Evolutionary conservation across 2,329 filamentous ascomycete genomes (phyloP).

Genomic region (Diplodia scrobiculata): DNA sequence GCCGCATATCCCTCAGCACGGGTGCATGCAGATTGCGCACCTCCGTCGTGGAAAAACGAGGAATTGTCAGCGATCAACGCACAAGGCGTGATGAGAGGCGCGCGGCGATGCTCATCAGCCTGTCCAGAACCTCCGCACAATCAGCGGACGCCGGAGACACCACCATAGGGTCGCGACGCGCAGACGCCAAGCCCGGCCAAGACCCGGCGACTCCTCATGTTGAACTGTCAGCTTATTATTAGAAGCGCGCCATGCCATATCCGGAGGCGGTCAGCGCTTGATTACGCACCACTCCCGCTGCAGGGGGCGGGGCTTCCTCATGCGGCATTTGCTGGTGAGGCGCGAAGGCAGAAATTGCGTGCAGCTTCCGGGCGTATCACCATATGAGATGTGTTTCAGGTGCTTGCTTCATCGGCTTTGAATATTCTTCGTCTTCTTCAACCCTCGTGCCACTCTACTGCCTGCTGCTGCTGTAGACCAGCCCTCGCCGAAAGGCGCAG

Average conservation of each 20-base stretch:
- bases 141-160: not conserved
- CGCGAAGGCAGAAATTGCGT: slow-evolving; percentile 10
- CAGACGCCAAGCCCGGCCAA: slow-evolving; percentile 10
- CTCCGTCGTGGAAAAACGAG: not conserved
- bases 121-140: not conserved
- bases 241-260: not conserved
- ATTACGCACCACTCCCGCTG: slow-evolving; percentile 25
- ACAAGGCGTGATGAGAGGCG: not conserved
- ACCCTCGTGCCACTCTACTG: not conserved
- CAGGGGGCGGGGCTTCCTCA: slow-evolving; percentile 8
- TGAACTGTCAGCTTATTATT: not conserved
- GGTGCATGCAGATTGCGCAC: no score
- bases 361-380: slow-evolving; percentile 1
- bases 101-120: not conserved
- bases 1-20: no score
- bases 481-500: slow-evolving; percentile 1
- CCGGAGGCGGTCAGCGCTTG: slow-evolving; percentile 9
- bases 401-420: slow-evolving; percentile 24
- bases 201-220: slow-evolving; percentile 1
- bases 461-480: slow-evolving; percentile 7
- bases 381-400: slow-evolving; percentile 8
- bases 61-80: slow-evolving; percentile 5
- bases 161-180: not conserved
- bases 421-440: slow-evolving; percentile 13
- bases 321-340: slow-evolving; percentile 12